Evolutionary conservation across 2,329 filamentous ascomycete species (phyloP).

Genomic region (Botryotinia convoluta): DNA sequence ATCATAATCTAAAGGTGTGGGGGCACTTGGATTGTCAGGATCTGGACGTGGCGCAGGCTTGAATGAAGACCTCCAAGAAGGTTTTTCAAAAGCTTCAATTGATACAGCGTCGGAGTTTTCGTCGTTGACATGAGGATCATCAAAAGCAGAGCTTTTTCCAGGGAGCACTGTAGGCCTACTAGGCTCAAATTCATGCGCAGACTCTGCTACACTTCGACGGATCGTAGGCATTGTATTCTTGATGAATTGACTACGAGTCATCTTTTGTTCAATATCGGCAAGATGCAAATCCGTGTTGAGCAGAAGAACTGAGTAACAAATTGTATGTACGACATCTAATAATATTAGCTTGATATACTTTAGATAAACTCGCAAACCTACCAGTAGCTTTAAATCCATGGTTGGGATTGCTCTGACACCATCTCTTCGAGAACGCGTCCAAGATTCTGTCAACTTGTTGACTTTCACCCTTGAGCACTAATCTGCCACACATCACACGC

Average conservation of each 20-base stretch:
- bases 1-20: slow-evolving; percentile 40
- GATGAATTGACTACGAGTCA: slow-evolving; percentile 92
- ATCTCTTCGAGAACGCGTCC: slow-evolving; percentile 81
- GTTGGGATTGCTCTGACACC: slow-evolving; percentile 89
- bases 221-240: slow-evolving; percentile 96
- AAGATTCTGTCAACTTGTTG: slow-evolving; percentile 96
- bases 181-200: slow-evolving; percentile 63
- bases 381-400: slow-evolving; percentile 89
- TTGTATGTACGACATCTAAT: slow-evolving; percentile 89
- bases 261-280: slow-evolving; percentile 92
- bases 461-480: slow-evolving; percentile 85
- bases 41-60: slow-evolving; percentile 34
- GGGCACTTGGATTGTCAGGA: slow-evolving; percentile 41
- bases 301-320: slow-evolving; percentile 92
- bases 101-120: slow-evolving; percentile 26
- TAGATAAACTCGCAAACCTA: slow-evolving; percentile 45
- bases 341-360: slow-evolving; percentile 22
- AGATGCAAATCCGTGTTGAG: slow-evolving; percentile 95
- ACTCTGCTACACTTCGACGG: slow-evolving; percentile 69
- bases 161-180: slow-evolving; percentile 52
- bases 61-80: slow-evolving; percentile 38
- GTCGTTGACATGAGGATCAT: slow-evolving; percentile 24
- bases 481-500: slow-evolving; percentile 74
- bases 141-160: slow-evolving; percentile 33
- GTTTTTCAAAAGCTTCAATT: slow-evolving; percentile 35